Evolutionary conservation across 306 rosid genomes (phyloP).

Genomic region (Pterocarpus macrocarpus): DNA sequence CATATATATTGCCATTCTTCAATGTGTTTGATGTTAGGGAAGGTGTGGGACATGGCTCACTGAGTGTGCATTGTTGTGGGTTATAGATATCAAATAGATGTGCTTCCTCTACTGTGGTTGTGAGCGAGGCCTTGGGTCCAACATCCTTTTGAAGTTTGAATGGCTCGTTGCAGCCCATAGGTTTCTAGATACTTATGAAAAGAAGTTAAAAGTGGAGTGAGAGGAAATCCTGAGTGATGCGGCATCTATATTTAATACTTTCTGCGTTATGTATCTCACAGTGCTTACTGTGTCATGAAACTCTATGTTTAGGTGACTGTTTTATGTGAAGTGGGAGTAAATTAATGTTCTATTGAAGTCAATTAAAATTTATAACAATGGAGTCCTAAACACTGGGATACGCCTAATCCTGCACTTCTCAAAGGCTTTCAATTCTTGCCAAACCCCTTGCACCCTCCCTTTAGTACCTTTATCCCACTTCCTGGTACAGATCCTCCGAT

Average conservation of each 20-base stretch:
- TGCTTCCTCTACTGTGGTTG: conserved; percentile 1
- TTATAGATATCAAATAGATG: conserved; percentile 20
- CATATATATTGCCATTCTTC: not conserved
- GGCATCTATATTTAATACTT: conserved; percentile 7
- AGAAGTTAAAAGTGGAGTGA: not conserved
- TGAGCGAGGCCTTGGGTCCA: conserved; percentile 2
- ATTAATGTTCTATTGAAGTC: conserved; percentile 20
- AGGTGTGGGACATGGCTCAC: conserved; percentile 4
- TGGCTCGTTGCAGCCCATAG: not conserved
- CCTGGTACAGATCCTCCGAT: no score
- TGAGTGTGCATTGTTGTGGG: not conserved
- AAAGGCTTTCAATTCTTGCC: no score
- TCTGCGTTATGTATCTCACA: not conserved
- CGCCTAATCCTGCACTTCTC: no score
- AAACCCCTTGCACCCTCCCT: no score
- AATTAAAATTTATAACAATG: no score
- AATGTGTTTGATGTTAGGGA: conserved; percentile 2
- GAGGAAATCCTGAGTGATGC: conserved; percentile 1
- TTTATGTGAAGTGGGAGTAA: not conserved
- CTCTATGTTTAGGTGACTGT: conserved; percentile 2
- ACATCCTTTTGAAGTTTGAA: conserved; percentile 36
- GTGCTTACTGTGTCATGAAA: conserved; percentile 13
- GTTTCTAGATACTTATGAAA: not conserved
- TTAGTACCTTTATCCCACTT: no score
- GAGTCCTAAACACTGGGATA: no score